A percentile compares a stretch with the other conserved stretches of the same genome.
phyloP scores from a whole-genome alignment of 805 yeast genomes.

The Saturnispora hagleri region DNA sequence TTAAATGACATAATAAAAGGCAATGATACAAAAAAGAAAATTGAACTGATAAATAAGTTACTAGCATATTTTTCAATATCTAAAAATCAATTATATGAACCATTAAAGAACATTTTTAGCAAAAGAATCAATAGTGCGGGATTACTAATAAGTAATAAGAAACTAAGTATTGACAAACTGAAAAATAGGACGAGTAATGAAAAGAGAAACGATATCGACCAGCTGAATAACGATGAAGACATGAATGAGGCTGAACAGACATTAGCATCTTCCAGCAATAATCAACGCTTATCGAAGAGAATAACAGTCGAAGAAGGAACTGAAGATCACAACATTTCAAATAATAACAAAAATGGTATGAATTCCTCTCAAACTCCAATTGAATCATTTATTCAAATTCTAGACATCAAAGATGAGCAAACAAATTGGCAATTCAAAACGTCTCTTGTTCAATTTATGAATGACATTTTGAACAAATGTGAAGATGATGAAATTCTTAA shows the following conservation, averaged over 20 bases:
- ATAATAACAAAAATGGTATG: neutral
- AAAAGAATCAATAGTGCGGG: conserved; percentile 21
- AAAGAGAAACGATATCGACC: conserved; percentile 12
- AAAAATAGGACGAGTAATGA: neutral
- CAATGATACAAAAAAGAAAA: conserved; percentile 12
- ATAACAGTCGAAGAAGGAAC: conserved; percentile 6
- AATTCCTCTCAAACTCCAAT: conserved; percentile 3
- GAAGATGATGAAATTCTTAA: conserved; percentile 31
- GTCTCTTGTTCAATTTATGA: conserved; percentile 38
- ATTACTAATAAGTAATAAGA: neutral
- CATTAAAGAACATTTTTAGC: conserved; percentile 19
- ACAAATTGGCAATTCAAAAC: conserved; percentile 49
- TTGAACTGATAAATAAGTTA: conserved; percentile 24
- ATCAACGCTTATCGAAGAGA: neutral
- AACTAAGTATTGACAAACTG: neutral
- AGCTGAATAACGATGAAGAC: conserved; percentile 18
- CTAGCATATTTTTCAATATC: conserved; percentile 20
- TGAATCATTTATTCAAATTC: conserved; percentile 12
- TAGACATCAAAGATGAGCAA: conserved; percentile 41
- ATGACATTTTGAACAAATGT: conserved; percentile 34
- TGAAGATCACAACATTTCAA: neutral
- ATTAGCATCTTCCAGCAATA: neutral
- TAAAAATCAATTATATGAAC: conserved; percentile 18
- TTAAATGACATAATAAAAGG: conserved; percentile 15
- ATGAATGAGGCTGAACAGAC: conserved; percentile 14